Base-by-base conservation (phyloP, 345 rosid species). In the Eucalyptus rudis region DNA sequence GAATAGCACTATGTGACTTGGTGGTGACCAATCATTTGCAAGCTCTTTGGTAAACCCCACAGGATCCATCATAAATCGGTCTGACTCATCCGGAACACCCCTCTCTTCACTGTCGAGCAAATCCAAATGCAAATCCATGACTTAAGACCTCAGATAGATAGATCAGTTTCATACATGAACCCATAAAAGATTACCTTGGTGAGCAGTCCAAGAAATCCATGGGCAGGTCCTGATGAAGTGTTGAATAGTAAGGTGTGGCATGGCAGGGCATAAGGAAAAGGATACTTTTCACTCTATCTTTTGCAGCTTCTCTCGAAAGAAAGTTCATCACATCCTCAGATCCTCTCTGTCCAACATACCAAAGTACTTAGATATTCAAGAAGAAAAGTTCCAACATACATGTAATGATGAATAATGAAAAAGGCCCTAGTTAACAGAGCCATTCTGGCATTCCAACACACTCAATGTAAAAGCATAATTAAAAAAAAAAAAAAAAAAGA, bases 181-280 rank as follows among this genome's bases (percentile, higher is more conserved):
- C 40, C 80, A 83, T 25, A 83, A 86, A 88, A 59, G 62, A 50
- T 66, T 87, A 97, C 99, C 99, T 95, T 51, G 98, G 99, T 16
- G 99, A 89, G 93, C 99, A 97, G 91, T 98, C 98, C 19, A 98
- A 93, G 90, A 95, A 94, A 25, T 91, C 94, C 99, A 97, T 96
- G 10, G 98, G 95, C 86, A 96, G 90, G 88, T 95, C 92, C 79
- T 16, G 79, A 90, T 97, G 98, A 88, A 97, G 94, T 87, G 95
- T 90, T 43, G 99, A 95, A 90, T 95, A 97, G 92, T 94, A 97
- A 25, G 99, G 99, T 43, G 99, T 96, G 86, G 99, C 94, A 90
- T 97, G 98, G 92, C 99, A 98, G 44, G 99, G 98, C 99, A 95
- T 95, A 51, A 98, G 91, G 92, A 98, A 97, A 86, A 95, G 86